These are phyloP conservation scores for Paraurostyla sp. DNA, from an alignment of 73 alveolate species.

Conservation along the genomic window DNA sequence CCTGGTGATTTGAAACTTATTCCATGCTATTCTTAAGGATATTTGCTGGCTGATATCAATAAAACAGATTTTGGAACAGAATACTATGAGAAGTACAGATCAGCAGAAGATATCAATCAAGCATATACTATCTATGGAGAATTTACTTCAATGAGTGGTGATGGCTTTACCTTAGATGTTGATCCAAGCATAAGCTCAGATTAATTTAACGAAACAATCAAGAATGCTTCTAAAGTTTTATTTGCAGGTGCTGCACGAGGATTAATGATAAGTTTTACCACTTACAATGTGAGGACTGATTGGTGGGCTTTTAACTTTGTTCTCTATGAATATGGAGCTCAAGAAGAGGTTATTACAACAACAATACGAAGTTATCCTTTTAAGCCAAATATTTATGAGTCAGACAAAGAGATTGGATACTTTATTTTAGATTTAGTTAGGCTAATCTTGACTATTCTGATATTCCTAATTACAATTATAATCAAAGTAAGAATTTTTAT, in stretches of 20 bases:
- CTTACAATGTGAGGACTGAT: slow-evolving; percentile 30
- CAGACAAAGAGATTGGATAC: neutral
- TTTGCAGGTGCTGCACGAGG: slow-evolving; percentile 40
- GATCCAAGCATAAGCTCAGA: neutral
- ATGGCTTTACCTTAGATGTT: slow-evolving; percentile 28
- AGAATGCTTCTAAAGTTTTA: neutral
- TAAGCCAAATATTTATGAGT: slow-evolving; percentile 44
- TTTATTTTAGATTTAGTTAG: neutral
- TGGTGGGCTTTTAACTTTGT: slow-evolving; percentile 39
- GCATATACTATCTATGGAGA: slow-evolving; percentile 1
- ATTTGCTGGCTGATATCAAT: too few species aligned
- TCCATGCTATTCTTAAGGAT: neutral
- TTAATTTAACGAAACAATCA: neutral
- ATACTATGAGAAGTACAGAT: neutral
- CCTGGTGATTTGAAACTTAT: neutral
- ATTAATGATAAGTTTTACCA: neutral
- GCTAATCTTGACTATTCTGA: neutral
- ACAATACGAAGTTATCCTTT: slow-evolving; percentile 29
- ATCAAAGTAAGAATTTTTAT: neutral
- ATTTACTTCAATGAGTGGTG: neutral
- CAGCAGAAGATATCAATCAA: neutral
- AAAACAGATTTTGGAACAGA: neutral
- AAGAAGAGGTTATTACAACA: neutral
- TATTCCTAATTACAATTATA: neutral
- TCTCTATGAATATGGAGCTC: slow-evolving; percentile 26